Evolutionary conservation across 257 asterid species (phyloP).

Genomic region (Echium plantagineum): DNA sequence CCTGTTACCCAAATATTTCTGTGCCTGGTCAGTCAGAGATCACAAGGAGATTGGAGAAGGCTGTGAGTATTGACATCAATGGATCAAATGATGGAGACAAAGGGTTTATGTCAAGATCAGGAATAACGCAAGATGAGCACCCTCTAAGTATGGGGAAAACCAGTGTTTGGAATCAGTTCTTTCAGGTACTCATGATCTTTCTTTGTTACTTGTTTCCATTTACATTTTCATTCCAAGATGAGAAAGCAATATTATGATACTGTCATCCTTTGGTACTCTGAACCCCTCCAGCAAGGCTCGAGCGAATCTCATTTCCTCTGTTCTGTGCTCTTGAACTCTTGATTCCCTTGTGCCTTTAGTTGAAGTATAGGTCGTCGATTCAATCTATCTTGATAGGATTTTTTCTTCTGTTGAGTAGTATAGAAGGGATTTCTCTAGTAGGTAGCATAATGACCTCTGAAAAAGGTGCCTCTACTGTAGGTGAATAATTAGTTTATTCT

Average conservation of each 20-base stretch:
- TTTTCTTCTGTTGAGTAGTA: too few relatives aligned
- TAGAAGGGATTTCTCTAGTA: too few relatives aligned
- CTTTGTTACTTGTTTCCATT: background rate
- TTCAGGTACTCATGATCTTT: conserved; percentile 47
- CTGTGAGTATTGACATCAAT: conserved; percentile 43
- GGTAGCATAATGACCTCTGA: too few relatives aligned
- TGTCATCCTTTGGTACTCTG: too few relatives aligned
- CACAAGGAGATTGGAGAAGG: conserved; percentile 71
- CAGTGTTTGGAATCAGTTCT: conserved; percentile 90
- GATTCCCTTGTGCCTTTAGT: too few relatives aligned
- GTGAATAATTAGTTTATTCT: too few relatives aligned
- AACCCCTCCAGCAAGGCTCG: too few relatives aligned
- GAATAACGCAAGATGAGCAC: conserved; percentile 80
- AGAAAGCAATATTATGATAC: background rate
- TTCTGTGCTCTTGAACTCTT: too few relatives aligned
- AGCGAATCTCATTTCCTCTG: too few relatives aligned
- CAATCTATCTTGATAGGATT: too few relatives aligned
- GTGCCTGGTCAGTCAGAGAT: conserved; percentile 97
- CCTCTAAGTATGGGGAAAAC: conserved; percentile 91
- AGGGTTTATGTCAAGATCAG: conserved; percentile 83
- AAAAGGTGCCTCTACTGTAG: too few relatives aligned
- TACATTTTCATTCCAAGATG: background rate
- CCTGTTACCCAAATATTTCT: conserved; percentile 54
- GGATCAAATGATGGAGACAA: conserved; percentile 36
- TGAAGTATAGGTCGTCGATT: too few relatives aligned